Evolutionary conservation across 129 eudicot species (phyloP), one percentile per base, ranked within the genome.

Genomic region (Smallanthus sonchifolius): DNA sequence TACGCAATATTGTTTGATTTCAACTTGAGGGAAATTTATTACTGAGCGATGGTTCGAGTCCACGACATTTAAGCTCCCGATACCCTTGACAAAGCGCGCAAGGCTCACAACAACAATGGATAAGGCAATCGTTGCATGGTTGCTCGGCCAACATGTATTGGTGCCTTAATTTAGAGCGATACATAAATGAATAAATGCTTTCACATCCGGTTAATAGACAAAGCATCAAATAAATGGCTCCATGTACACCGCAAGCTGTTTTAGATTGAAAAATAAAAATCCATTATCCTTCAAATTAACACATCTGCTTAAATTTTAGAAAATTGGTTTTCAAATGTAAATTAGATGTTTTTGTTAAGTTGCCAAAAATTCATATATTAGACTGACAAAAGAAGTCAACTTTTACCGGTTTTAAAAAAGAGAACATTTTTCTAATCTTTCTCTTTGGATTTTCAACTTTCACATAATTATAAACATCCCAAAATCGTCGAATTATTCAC

Each of bases 221-320:
- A 67, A 87, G 20, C 51, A 85, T 39, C 0, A 81, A 64, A 51
- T 87, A 85, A 4, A 87, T 75, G 5, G 82, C 82, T 10, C 84
- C 93, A 40, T 67, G 63, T 1, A 76, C 70, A 48, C 77, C 82
- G 48, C 89, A 87, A 9, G 89, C 89, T 87, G 83, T 77, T 38
- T 65, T 17, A 35, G 59, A 17, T 52, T 3, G 16, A 17, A n/a
- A 17, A n/a, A n/a, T n/a, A n/a, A n/a, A n/a, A n/a, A n/a, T n/a
- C n/a, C n/a, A n/a, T n/a, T n/a, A n/a, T n/a, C n/a, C n/a, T n/a
- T n/a, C n/a, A n/a, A n/a, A n/a, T n/a, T n/a, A n/a, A n/a, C n/a
- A n/a, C n/a, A n/a, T n/a, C n/a, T n/a, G n/a, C n/a, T n/a, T n/a
- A n/a, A n/a, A n/a, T n/a, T n/a, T n/a, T n/a, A n/a, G n/a, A n/a